phyloP scores from a whole-genome alignment of 257 asterid species.

The Ligustrum vulgare region DNA sequence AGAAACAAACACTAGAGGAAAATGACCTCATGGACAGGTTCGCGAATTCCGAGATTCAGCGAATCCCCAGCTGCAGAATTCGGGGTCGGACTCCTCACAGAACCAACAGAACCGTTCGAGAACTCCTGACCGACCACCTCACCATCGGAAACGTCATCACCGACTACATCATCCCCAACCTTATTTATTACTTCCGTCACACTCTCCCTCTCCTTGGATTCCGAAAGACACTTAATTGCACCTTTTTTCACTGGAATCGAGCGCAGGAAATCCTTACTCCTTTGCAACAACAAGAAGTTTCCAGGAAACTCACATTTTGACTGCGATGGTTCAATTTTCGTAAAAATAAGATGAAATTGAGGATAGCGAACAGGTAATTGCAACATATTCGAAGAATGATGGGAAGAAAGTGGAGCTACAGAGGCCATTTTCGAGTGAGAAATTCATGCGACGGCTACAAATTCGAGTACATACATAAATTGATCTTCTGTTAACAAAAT shows the following conservation, averaged over 20 bases:
- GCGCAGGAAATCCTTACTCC: slow-evolving; percentile 46
- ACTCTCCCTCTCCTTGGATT: slow-evolving; percentile 36
- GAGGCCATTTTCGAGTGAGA: slow-evolving; percentile 43
- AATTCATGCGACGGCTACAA: slow-evolving; percentile 18
- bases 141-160: slow-evolving; percentile 27
- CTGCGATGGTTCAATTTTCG: slow-evolving; percentile 50
- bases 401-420: slow-evolving; percentile 30
- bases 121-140: slow-evolving; percentile 42
- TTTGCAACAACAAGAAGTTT: slow-evolving; percentile 32
- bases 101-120: slow-evolving; percentile 41
- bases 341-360: slow-evolving; percentile 45
- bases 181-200: slow-evolving; percentile 35
- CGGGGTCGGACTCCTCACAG: slow-evolving; percentile 35
- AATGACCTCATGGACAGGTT: slow-evolving; percentile 86
- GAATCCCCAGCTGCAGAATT: slow-evolving; percentile 51
- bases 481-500: slow-evolving; percentile 9
- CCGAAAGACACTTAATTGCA: slow-evolving; percentile 46
- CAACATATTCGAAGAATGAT: slow-evolving; percentile 41
- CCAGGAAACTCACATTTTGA: slow-evolving; percentile 41
- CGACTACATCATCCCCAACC: slow-evolving; percentile 36
- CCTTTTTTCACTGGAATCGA: slow-evolving; percentile 36
- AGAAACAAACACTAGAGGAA: not conserved
- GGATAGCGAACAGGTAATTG: slow-evolving; percentile 52
- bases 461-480: not conserved
- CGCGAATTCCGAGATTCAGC: slow-evolving; percentile 81